Conservation (phyloP, 75 land plant species). For the Picea glauca region DNA sequence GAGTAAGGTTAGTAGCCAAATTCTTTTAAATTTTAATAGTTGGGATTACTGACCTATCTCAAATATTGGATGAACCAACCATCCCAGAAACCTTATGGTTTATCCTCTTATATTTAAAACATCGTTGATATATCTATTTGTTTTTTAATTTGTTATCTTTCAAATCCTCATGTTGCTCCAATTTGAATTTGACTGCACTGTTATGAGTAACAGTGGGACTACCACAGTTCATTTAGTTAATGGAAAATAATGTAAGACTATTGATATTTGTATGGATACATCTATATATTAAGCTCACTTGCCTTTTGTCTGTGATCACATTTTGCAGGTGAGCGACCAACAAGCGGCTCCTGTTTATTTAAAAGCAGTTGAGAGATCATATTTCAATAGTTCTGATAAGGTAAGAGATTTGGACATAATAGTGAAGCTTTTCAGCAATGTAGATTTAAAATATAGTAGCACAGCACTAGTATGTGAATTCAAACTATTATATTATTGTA, state of each 20-base stretch:
- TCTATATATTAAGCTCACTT: neutral
- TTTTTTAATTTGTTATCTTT: neutral
- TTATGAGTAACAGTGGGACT: neutral
- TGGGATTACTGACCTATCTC: neutral
- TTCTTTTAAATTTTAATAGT: neutral
- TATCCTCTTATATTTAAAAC: no score
- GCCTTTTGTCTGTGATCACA: neutral
- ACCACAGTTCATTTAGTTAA: neutral
- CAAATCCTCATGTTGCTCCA: neutral
- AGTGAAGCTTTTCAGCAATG: neutral
- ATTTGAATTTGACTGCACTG: neutral
- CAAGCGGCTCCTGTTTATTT: slow-evolving; percentile 47
- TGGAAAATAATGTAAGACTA: neutral
- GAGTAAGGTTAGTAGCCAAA: neutral
- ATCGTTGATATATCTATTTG: no score
- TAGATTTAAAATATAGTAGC: neutral
- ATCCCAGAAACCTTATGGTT: no score
- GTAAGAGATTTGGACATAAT: slow-evolving; percentile 24
- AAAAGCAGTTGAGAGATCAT: slow-evolving; percentile 50
- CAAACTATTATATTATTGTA: neutral
- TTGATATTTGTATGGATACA: neutral
- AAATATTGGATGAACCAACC: neutral
- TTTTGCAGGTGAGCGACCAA: slow-evolving; percentile 42
- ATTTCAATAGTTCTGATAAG: slow-evolving; percentile 77
- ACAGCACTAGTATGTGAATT: neutral